A percentile compares a stretch with the other conserved stretches of the same genome.
These are phyloP conservation scores for Tinospora cordifolia DNA, from an alignment of 164 flowering plant genomes.

Conservation along the genomic window DNA sequence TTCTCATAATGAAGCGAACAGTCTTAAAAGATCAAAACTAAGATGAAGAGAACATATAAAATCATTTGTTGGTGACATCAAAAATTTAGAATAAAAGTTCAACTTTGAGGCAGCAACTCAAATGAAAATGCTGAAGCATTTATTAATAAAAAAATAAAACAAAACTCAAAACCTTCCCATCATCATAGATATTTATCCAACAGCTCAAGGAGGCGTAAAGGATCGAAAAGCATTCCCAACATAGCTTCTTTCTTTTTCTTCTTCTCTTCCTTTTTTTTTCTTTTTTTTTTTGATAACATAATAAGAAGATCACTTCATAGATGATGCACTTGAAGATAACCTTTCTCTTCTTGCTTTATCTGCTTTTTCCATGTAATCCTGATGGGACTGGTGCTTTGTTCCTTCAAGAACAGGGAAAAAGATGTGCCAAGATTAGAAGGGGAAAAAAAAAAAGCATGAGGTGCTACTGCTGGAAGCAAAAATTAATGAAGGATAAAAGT, in stretches of 20 bases:
- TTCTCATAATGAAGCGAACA: not conserved
- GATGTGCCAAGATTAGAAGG: not conserved
- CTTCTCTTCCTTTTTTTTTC: too few relatives aligned
- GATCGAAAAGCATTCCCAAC: not conserved
- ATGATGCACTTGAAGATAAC: conserved; percentile 51
- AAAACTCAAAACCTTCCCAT: not conserved
- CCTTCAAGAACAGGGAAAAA: conserved; percentile 31
- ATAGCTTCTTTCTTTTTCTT: not conserved
- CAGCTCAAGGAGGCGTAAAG: not conserved
- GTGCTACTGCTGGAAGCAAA: not conserved
- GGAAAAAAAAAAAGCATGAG: not conserved
- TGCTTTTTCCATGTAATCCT: conserved; percentile 88
- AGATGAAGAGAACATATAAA: not conserved
- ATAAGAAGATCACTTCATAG: conserved; percentile 31
- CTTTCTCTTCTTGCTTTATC: conserved; percentile 78
- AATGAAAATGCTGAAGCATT: not conserved
- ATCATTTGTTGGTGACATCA: not conserved
- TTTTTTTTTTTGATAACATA: too few relatives aligned
- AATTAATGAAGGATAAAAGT: too few relatives aligned
- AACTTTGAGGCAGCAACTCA: not conserved
- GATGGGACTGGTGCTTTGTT: conserved; percentile 73
- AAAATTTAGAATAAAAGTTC: too few relatives aligned
- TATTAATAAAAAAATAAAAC: not conserved
- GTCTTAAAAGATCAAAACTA: not conserved
- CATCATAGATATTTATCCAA: not conserved